These are phyloP conservation scores for Pythium periplocum DNA, from an alignment of 352 stramenopile species.

Conservation along the genomic window DNA sequence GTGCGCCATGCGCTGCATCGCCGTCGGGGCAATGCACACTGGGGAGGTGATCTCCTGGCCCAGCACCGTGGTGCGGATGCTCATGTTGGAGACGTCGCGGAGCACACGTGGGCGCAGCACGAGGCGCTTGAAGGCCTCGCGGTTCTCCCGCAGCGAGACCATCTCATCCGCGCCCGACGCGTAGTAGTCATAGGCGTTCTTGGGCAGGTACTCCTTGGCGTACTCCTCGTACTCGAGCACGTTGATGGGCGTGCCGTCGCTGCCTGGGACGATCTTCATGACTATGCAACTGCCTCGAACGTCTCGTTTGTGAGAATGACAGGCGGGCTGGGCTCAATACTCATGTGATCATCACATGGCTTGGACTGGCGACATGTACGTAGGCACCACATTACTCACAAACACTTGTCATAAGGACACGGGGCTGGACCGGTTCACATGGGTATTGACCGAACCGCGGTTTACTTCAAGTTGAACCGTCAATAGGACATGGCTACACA, in stretches of 20 bases:
- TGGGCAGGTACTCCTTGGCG: slow-evolving; percentile 84
- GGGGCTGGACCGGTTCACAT: too few species aligned
- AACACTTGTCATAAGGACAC: too few species aligned
- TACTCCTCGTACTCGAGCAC: slow-evolving; percentile 89
- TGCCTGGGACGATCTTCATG: slow-evolving; percentile 73
- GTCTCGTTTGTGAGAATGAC: too few species aligned
- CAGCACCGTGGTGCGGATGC: slow-evolving; percentile 90
- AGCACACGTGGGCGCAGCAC: slow-evolving; percentile 94
- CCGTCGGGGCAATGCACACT: slow-evolving; percentile 89
- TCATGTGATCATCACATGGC: too few species aligned
- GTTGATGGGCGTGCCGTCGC: slow-evolving; percentile 75
- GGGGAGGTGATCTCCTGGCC: slow-evolving; percentile 87
- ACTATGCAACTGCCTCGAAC: not conserved
- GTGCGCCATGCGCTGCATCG: slow-evolving; percentile 95
- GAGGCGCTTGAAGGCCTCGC: slow-evolving; percentile 88
- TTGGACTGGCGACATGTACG: too few species aligned
- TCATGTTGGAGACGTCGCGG: slow-evolving; percentile 90
- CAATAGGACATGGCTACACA: too few species aligned
- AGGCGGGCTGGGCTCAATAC: too few species aligned
- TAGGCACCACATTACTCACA: too few species aligned
- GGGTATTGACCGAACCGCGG: too few species aligned
- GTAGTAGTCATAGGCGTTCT: slow-evolving; percentile 92
- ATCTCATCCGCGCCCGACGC: slow-evolving; percentile 92
- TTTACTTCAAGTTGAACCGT: too few species aligned
- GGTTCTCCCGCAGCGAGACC: slow-evolving; percentile 70